Conservation (phyloP, 83 land plant genomes). For the Larix sibirica region DNA sequence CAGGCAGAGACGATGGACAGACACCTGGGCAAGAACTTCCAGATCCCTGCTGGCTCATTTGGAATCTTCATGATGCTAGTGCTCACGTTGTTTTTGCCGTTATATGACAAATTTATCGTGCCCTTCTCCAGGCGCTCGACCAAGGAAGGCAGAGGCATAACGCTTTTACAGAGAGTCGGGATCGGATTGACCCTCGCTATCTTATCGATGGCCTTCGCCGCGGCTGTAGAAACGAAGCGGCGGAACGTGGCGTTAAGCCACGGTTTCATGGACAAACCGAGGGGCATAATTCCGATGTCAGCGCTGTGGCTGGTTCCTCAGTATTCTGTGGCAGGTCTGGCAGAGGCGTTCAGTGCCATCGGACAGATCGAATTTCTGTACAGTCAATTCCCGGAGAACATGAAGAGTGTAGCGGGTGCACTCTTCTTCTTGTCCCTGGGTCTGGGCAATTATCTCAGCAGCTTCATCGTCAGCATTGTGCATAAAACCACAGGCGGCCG, state of each 20-base stretch:
- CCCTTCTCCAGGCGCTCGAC: slow-evolving; percentile 19
- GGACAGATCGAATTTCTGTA: slow-evolving; percentile 76
- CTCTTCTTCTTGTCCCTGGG: slow-evolving; percentile 45
- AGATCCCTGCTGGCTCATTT: slow-evolving; percentile 70
- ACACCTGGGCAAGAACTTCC: slow-evolving; percentile 35
- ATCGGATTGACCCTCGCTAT: slow-evolving; percentile 46
- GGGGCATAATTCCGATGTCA: slow-evolving; percentile 18
- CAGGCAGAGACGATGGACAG: slow-evolving; percentile 78
- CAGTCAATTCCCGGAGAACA: slow-evolving; percentile 69
- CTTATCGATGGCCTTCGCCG: slow-evolving; percentile 28
- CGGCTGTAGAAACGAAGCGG: slow-evolving; percentile 25
- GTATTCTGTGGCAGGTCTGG: slow-evolving; percentile 44
- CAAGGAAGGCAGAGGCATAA: slow-evolving; percentile 24
- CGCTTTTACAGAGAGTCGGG: slow-evolving; percentile 41
- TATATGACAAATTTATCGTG: slow-evolving; percentile 54
- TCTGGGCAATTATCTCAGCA: slow-evolving; percentile 58
- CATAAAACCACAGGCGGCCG: slow-evolving; percentile 12
- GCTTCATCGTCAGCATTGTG: slow-evolving; percentile 21
- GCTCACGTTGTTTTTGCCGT: slow-evolving; percentile 42
- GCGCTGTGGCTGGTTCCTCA: slow-evolving; percentile 63
- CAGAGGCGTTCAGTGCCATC: slow-evolving; percentile 62
- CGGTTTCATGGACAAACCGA: background rate
- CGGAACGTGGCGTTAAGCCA: background rate
- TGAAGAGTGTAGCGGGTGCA: slow-evolving; percentile 62
- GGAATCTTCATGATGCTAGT: slow-evolving; percentile 42